These are phyloP conservation scores for Phaseolus coccineus DNA, from an alignment of 331 rosid species.

Conservation along the genomic window DNA sequence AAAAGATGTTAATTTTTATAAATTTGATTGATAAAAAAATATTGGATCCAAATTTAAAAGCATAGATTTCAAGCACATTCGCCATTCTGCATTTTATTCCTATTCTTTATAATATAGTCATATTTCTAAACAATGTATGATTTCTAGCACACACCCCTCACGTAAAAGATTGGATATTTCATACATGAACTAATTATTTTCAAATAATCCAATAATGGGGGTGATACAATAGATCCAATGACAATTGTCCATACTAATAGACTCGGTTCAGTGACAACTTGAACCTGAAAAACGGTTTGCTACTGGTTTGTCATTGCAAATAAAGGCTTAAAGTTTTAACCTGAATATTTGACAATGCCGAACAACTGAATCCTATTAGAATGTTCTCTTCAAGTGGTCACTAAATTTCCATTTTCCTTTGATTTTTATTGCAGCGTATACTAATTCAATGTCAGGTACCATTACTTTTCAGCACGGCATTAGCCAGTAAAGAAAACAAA, in stretches of 20 bases:
- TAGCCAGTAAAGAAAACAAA: conserved; percentile 11
- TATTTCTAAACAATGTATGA: no score
- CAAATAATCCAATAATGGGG: no score
- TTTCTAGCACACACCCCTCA: no score
- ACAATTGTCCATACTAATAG: no score
- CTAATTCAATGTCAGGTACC: background rate
- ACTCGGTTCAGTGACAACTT: no score
- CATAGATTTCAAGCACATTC: conserved; percentile 25
- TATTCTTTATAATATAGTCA: background rate
- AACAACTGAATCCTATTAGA: conserved; percentile 27
- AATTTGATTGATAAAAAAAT: background rate
- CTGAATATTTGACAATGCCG: conserved; percentile 17
- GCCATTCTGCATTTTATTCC: conserved; percentile 1
- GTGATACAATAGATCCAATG: no score
- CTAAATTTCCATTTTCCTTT: conserved; percentile 1
- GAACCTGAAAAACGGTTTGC: background rate
- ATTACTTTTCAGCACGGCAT: background rate
- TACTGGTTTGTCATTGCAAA: background rate
- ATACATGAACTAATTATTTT: no score
- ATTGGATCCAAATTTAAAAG: conserved; percentile 13
- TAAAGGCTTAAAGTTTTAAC: conserved; percentile 3
- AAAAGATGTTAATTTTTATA: background rate
- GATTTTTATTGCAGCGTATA: background rate
- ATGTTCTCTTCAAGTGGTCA: background rate
- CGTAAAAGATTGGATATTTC: no score